Conservation (phyloP, 345 rosid species). For the Cardamine occulta region DNA sequence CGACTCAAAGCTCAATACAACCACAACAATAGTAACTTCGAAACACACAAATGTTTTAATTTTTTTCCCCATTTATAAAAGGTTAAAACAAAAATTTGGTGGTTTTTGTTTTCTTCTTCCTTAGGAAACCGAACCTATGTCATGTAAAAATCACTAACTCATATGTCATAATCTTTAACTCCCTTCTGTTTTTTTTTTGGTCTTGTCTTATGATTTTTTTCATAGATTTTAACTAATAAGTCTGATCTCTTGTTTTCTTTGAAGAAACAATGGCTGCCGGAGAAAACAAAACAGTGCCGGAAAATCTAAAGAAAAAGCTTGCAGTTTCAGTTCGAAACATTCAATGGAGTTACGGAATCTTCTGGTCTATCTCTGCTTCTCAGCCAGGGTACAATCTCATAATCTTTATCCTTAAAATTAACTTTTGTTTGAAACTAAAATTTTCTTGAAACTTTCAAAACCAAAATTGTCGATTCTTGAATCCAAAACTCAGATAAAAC, state of each 20-base stretch:
- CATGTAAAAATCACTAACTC: slow-evolving; percentile 31
- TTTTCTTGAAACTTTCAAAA: not conserved
- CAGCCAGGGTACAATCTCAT: slow-evolving; percentile 72
- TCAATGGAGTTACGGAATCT: slow-evolving; percentile 96
- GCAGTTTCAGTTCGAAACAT: slow-evolving; percentile 81
- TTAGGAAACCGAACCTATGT: slow-evolving; percentile 19
- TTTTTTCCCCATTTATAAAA: slow-evolving; percentile 9
- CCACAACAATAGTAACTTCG: slow-evolving; percentile 33
- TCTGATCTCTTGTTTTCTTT: not conserved
- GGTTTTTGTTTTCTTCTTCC: slow-evolving; percentile 28
- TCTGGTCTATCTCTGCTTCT: slow-evolving; percentile 77
- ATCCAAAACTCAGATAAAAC: slow-evolving; percentile 16
- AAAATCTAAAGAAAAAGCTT: slow-evolving; percentile 72
- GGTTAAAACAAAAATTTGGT: slow-evolving; percentile 6
- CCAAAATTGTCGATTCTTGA: slow-evolving; percentile 1
- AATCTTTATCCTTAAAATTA: slow-evolving; percentile 7
- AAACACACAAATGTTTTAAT: slow-evolving; percentile 2
- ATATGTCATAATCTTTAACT: slow-evolving; percentile 22
- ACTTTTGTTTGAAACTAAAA: not conserved
- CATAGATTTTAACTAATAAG: not conserved
- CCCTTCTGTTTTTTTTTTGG: not conserved
- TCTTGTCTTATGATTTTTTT: not conserved
- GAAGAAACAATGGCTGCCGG: slow-evolving; percentile 37
- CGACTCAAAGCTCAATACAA: slow-evolving; percentile 31
- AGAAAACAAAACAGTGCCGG: slow-evolving; percentile 44